These are phyloP conservation scores for Keithomyces neogunnii DNA, from an alignment of 2,329 filamentous ascomycete species.

Conservation along the genomic window DNA sequence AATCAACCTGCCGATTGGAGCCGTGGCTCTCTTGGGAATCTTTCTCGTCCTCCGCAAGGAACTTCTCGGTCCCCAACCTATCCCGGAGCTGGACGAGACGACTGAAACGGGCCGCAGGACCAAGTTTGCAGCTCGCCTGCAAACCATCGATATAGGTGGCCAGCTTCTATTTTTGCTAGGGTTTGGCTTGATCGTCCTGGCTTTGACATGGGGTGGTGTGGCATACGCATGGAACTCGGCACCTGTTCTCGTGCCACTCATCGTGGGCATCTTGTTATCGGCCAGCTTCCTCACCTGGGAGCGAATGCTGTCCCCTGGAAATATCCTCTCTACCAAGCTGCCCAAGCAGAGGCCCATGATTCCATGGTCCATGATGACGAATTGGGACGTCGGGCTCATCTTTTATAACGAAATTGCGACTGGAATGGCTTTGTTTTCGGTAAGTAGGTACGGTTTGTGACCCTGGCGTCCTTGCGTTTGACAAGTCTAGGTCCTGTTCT, in stretches of 20 bases:
- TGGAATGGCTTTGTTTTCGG: conserved; percentile 45
- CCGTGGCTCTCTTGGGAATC: conserved; percentile 41
- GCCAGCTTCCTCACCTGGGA: conserved; percentile 40
- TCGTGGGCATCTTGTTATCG: conserved; percentile 34
- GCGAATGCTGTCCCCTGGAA: conserved; percentile 43
- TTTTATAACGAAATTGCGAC: conserved; percentile 52
- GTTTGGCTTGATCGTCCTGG: conserved; percentile 44
- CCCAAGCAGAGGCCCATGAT: conserved; percentile 54
- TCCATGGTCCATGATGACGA: conserved; percentile 48
- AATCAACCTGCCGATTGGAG: conserved; percentile 49
- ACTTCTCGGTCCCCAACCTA: conserved; percentile 43
- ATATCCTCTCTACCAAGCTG: conserved; percentile 35
- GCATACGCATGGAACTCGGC: conserved; percentile 42
- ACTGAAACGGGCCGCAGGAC: conserved; percentile 21
- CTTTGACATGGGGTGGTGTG: conserved; percentile 46
- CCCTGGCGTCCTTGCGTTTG: neutral
- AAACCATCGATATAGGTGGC: conserved; percentile 48
- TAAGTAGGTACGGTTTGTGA: conserved; percentile 15
- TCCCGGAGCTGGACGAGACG: conserved; percentile 35
- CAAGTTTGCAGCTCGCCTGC: conserved; percentile 35
- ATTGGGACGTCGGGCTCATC: conserved; percentile 52
- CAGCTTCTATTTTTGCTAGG: conserved; percentile 48
- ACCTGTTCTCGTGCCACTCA: conserved; percentile 39
- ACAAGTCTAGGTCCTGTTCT: conserved; percentile 50
- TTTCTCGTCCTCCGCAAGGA: conserved; percentile 50